Conservation (phyloP, 2,329 filamentous ascomycete species). For the Alternaria metachromatica region DNA sequence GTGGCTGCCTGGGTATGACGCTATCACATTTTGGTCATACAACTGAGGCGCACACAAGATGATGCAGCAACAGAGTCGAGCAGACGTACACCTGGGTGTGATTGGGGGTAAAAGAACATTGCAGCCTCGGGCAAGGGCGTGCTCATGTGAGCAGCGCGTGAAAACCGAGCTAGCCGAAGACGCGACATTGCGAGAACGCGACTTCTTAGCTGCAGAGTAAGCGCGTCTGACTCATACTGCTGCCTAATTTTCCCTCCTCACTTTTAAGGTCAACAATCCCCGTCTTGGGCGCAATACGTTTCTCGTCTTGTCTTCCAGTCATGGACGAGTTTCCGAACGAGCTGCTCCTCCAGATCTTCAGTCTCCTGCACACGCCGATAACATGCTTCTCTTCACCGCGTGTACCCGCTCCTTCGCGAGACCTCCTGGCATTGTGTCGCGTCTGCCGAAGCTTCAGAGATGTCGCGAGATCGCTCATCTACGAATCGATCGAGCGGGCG, state of each 20-base stretch:
- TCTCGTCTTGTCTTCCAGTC: not conserved
- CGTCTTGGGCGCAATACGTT: not conserved
- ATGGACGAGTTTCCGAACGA: not conserved
- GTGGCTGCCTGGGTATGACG: no score
- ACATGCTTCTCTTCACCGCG: not conserved
- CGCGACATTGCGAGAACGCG: not conserved
- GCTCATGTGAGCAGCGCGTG: not conserved
- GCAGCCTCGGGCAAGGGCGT: not conserved
- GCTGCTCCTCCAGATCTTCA: not conserved
- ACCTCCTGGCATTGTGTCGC: not conserved
- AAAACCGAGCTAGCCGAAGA: not conserved
- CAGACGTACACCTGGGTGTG: no score
- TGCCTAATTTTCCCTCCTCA: not conserved
- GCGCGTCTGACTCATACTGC: not conserved
- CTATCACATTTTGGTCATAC: no score
- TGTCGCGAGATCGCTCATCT: not conserved
- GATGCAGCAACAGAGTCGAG: no score
- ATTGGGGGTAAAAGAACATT: no score
- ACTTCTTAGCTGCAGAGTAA: not conserved
- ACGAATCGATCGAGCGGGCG: not conserved
- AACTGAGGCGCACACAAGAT: no score
- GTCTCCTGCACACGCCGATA: not conserved
- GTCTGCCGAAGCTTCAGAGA: not conserved
- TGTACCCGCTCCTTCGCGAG: not conserved
- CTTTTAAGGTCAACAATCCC: not conserved